Conservation (phyloP, 129 eudicot genomes). For the Cynara cardunculus region DNA sequence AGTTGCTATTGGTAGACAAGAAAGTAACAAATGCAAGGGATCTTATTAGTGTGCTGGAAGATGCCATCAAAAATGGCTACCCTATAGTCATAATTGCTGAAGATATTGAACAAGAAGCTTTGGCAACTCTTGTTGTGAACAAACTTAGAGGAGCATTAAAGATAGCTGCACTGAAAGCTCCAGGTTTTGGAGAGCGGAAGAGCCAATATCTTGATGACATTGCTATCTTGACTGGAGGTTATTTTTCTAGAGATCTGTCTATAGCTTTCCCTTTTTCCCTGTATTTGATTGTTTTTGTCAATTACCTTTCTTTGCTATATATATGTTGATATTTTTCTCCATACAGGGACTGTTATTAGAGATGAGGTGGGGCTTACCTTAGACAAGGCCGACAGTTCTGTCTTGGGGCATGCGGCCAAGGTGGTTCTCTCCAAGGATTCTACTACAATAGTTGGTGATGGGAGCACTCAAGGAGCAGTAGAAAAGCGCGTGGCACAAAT, state of each 20-base stretch:
- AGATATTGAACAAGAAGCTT: conserved; percentile 84
- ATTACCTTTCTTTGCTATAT: not conserved
- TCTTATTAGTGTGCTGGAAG: conserved; percentile 69
- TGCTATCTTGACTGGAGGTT: conserved; percentile 75
- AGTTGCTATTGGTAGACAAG: conserved; percentile 73
- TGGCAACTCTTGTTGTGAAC: conserved; percentile 83
- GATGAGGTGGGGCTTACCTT: conserved; percentile 69
- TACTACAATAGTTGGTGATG: conserved; percentile 86
- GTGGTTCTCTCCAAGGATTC: conserved; percentile 65
- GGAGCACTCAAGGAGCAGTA: conserved; percentile 70
- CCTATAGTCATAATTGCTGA: conserved; percentile 67
- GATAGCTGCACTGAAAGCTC: conserved; percentile 76
- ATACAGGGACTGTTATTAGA: conserved; percentile 71
- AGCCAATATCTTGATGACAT: conserved; percentile 81
- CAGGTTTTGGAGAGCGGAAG: conserved; percentile 70
- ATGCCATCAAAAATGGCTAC: conserved; percentile 59
- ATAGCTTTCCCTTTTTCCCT: not conserved
- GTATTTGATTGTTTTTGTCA: not conserved
- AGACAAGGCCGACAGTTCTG: conserved; percentile 68
- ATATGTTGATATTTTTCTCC: not conserved
- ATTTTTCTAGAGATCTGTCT: not conserved
- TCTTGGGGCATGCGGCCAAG: conserved; percentile 77
- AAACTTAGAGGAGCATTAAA: conserved; percentile 64
- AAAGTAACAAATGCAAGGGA: conserved; percentile 76
- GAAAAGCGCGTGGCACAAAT: conserved; percentile 71